Evolutionary conservation across 2,329 filamentous ascomycete species (phyloP), one percentile per base, ranked within the genome.

Genomic region (Sordariomycetes sp.): DNA sequence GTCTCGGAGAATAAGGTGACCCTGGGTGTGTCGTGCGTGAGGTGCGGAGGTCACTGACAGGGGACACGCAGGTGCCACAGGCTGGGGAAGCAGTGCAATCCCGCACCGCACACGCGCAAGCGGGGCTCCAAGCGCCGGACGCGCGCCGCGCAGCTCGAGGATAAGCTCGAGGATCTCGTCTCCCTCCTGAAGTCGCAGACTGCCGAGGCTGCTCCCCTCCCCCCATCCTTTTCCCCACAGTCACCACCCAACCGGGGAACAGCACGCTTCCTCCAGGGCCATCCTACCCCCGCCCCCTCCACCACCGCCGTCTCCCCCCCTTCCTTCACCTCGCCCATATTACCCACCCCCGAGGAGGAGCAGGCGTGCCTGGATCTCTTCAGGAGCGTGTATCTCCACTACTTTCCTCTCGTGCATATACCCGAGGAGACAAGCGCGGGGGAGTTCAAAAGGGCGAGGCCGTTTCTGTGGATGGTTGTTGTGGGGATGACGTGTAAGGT

Each of bases 401-500:
- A 71, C 55, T 74, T 79, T 20, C 77, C 79, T 0, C 76, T 78
- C 55, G 67, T 79, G 53, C 65, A 74, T 52, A 61, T 81, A 0
- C 67, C 71, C 0, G 59, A 68, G 0, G 65, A 69, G 18, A 68
- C 70, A 55, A 72, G 71, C 0, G 71, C 75, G 2, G 64, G 68
- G 40, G 61, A 67, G n/a, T 66, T 82, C 1, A 71, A 66, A 2
- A 64, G 64, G 10, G 16, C 16, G 40, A 46, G 70, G 3, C 79
- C 81, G 0, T 80, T 80, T 55, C 63, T 81, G 5, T 81, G 77
- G 74, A 63, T 79, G 10, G 74, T 72, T 40, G 78, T 82, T 53
- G 71, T 76, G 64, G 71, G 76, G 46, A 65, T 79, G 11, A 74
- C 76, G 1, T 72, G 72, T 51, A 75, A 72, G 61, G 74, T 73